These are phyloP conservation scores for Paraphysoderma sedebokerense DNA, from an alignment of 371 early-diverging fungal genomes.

Conservation along the genomic window DNA sequence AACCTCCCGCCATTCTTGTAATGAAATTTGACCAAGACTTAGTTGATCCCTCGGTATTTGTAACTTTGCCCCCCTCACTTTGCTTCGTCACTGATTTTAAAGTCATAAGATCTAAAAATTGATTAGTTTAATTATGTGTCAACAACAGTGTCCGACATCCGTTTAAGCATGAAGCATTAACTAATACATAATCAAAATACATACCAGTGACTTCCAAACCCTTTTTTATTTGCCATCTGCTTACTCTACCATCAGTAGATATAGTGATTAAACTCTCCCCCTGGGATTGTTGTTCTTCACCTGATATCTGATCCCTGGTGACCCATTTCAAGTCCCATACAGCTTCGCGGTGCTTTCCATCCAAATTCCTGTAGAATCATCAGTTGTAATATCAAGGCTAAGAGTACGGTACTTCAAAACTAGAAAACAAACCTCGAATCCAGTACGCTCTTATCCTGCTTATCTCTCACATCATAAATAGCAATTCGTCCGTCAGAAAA, in stretches of 20 bases:
- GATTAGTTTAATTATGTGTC: too few relatives aligned
- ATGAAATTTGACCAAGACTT: constrained; percentile 12
- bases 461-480: constrained; percentile 25
- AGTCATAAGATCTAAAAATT: constrained; percentile 29
- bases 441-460: constrained; percentile 10
- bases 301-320: constrained; percentile 21
- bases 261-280: constrained; percentile 4
- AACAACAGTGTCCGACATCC: background rate
- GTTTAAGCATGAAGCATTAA: background rate
- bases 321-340: constrained; percentile 38
- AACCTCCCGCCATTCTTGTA: constrained; percentile 25
- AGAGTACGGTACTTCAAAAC: too few relatives aligned
- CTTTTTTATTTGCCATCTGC: constrained; percentile 26
- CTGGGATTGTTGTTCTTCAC: constrained; percentile 7
- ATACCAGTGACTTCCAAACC: constrained; percentile 25
- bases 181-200: background rate
- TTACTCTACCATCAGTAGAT: constrained; percentile 29
- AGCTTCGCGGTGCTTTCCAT: constrained; percentile 31
- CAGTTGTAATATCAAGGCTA: too few relatives aligned
- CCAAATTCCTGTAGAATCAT: constrained; percentile 7
- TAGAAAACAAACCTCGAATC: constrained; percentile 3
- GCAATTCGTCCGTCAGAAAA: constrained; percentile 21
- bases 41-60: background rate
- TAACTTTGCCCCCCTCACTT: background rate
- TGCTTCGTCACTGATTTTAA: constrained; percentile 26